Evolutionary conservation across 2,329 filamentous ascomycete species (phyloP).

Genomic region (Lasiodiplodia hormozganensis): DNA sequence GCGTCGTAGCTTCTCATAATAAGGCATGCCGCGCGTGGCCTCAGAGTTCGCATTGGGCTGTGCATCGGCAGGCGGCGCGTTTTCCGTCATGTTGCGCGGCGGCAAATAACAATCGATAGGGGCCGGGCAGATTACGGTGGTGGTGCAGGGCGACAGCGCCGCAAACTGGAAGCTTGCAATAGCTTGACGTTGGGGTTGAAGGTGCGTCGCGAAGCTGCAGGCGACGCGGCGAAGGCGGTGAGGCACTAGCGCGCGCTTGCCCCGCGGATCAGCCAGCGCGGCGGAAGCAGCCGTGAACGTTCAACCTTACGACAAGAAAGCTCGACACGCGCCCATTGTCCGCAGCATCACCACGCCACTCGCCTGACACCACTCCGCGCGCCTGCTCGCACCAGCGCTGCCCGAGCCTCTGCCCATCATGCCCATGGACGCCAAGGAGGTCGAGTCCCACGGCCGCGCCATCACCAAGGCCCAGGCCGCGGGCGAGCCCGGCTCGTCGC

Average conservation of each 20-base stretch:
- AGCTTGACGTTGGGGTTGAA: background rate
- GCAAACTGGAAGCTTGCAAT: slow-evolving; percentile 10
- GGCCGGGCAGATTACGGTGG: background rate
- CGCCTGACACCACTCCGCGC: background rate
- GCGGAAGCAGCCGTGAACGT: slow-evolving; percentile 28
- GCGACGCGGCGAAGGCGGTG: slow-evolving; percentile 1
- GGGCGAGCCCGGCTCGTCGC: slow-evolving; percentile 74
- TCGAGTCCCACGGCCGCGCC: slow-evolving; percentile 77
- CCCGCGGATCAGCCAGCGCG: slow-evolving; percentile 28
- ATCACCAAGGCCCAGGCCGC: slow-evolving; percentile 79
- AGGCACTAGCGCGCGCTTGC: slow-evolving; percentile 26
- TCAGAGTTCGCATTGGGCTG: slow-evolving; percentile 48
- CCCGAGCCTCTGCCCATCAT: slow-evolving; percentile 28
- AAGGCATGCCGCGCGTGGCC: slow-evolving; percentile 62
- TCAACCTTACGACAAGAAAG: slow-evolving; percentile 15
- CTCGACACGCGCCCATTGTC: background rate
- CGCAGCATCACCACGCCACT: background rate
- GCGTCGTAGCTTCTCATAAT: slow-evolving; percentile 75
- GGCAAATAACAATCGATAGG: background rate
- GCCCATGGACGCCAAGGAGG: slow-evolving; percentile 80
- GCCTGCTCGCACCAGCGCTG: background rate
- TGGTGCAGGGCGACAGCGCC: background rate
- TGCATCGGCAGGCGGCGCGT: slow-evolving; percentile 48
- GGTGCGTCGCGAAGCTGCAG: background rate
- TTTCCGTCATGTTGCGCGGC: slow-evolving; percentile 55